These are phyloP conservation scores for Paraconiothyrium sp. DNA, from an alignment of 2,329 filamentous ascomycete species.

Conservation along the genomic window DNA sequence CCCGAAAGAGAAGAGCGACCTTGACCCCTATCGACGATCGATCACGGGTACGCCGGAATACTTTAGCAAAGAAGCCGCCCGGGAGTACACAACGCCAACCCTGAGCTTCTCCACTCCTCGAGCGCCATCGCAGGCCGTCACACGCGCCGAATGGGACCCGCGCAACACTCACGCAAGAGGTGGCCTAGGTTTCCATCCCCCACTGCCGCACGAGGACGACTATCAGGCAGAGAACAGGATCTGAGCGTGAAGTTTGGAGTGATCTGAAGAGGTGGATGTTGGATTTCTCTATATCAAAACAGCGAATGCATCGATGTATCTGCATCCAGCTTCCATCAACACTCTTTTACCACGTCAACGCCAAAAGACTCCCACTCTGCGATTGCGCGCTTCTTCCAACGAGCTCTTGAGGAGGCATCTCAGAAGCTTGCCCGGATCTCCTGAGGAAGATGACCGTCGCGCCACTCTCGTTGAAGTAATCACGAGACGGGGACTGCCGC, in stretches of 20 bases:
- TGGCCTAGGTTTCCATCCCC: constrained; percentile 51
- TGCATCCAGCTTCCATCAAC: neutral
- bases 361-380: neutral
- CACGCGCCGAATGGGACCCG: constrained; percentile 48
- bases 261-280: neutral
- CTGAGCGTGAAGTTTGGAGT: constrained; percentile 26
- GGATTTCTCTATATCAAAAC: neutral
- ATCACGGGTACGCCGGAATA: constrained; percentile 45
- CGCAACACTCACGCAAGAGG: constrained; percentile 50
- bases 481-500: neutral
- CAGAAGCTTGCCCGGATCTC: neutral
- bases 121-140: constrained; percentile 41
- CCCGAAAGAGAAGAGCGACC: constrained; percentile 27
- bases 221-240: constrained; percentile 40
- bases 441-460: neutral
- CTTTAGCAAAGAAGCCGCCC: constrained; percentile 47
- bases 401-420: neutral
- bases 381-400: neutral
- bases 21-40: constrained; percentile 33
- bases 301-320: neutral
- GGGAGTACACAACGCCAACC: constrained; percentile 50
- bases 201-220: constrained; percentile 27
- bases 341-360: neutral
- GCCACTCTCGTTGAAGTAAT: neutral
- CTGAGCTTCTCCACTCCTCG: constrained; percentile 55